Base-by-base conservation (phyloP, 2,329 filamentous ascomycete genomes). In the Fusarium tuaranense region DNA sequence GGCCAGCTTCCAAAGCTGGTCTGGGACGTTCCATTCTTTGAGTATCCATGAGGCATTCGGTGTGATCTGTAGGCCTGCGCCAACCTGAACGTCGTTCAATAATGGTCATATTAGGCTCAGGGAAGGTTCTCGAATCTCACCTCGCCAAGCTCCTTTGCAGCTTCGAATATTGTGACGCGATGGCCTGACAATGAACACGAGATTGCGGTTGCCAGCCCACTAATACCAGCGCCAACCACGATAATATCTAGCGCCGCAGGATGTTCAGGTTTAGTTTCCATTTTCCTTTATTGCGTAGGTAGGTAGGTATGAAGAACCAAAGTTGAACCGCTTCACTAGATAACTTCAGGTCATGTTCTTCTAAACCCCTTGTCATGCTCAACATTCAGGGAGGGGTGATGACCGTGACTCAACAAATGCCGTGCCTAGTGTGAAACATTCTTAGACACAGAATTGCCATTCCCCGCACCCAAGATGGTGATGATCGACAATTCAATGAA, bases 11-110 rank as follows among this genome's bases (percentile, higher is more conserved):
- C 81, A 84, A 13, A 91, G 78, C 2, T 75, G 76, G 6, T 86
- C 82, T 22, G 86, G 83, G 1, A 92, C 80, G 7, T 84, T 84
- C 85, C 88, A 90, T 72, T 83, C 79, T 30, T 85, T 84, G 5
- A 92, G 81, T 8, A 90, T 81, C 10, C 85, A 83, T 3, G 87
- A 86, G 0, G 85, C 82, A 64, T 87, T 88, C 7, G 88, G 87
- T 0, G 86, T 88, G 5, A 89, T 81, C 70, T 89, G 88, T n/a
- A 89, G 82, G 1, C 88, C 87, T 16, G 87, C 87, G 9, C 88
- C 88, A 27, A 88, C 57, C 70, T 71, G 20, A 13, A 22, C 13
- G 18, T 16, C 9, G 14, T 48, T 51, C 9, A 30, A 51, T 51
- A 27, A 51, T 51, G 9, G 4, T 2, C 9, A 4, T 9, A 12